These are phyloP conservation scores for Colletotrichum eleusines DNA, from an alignment of 2,329 filamentous ascomycete genomes.

Conservation along the genomic window DNA sequence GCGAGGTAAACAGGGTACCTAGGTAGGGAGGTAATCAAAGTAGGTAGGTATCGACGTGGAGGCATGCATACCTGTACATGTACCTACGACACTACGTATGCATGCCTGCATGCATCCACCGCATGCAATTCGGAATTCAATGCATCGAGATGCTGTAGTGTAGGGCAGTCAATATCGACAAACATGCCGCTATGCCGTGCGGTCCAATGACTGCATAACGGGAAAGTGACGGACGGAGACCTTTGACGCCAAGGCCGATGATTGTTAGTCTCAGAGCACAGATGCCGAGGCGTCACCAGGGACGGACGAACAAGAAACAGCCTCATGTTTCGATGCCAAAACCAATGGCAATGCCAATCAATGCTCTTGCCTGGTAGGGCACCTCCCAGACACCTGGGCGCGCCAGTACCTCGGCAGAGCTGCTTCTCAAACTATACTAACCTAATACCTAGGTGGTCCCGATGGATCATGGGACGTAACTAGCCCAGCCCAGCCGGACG, in stretches of 20 bases:
- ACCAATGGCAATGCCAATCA: conserved; percentile 26
- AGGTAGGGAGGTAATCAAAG: too few relatives aligned
- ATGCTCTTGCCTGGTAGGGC: conserved; percentile 6
- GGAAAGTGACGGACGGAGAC: conserved; percentile 1
- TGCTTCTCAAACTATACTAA: neutral
- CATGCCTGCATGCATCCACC: conserved; percentile 1
- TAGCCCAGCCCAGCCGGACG: neutral
- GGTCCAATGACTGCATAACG: conserved; percentile 3
- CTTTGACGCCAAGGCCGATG: neutral
- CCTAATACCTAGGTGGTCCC: neutral
- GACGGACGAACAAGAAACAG: conserved; percentile 47
- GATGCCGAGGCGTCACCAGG: conserved; percentile 35
- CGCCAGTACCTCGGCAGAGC: conserved; percentile 18
- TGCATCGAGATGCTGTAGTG: conserved; percentile 17
- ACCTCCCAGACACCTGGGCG: conserved; percentile 13
- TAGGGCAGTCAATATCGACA: conserved; percentile 38
- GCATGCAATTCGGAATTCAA: conserved; percentile 14
- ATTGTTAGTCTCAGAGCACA: conserved; percentile 34
- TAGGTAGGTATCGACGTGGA: too few relatives aligned
- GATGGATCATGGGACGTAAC: conserved; percentile 3
- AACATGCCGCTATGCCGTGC: conserved; percentile 34
- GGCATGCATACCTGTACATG: too few relatives aligned
- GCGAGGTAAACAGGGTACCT: too few relatives aligned
- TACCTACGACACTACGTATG: neutral
- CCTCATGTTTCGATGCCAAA: conserved; percentile 50